A percentile compares a stretch with the other conserved stretches of the same genome.
phyloP scores from a whole-genome alignment of 495 filamentous ascomycete species.

The Annulohypoxylon stygium region DNA sequence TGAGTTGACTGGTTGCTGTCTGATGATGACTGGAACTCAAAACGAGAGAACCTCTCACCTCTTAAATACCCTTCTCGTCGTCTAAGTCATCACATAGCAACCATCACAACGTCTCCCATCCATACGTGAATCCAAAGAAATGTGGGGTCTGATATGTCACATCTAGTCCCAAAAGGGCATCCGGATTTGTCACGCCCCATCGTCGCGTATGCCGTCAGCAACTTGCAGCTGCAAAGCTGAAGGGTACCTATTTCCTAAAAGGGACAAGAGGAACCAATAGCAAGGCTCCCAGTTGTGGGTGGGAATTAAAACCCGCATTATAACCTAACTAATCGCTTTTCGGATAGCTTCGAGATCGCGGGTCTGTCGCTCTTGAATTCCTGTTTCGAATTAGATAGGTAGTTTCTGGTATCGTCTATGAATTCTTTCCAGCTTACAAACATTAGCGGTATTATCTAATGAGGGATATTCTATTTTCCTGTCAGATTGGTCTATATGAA shows the following conservation, averaged over 20 bases:
- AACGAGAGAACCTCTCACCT: background rate
- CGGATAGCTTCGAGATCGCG: background rate
- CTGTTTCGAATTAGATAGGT: background rate
- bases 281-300: background rate
- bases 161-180: background rate
- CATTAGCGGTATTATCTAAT: background rate
- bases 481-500: background rate
- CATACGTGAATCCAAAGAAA: background rate
- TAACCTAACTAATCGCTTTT: background rate
- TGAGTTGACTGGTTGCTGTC: background rate
- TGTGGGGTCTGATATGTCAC: background rate
- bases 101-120: background rate
- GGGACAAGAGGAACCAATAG: background rate
- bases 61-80: background rate
- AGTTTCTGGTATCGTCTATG: background rate
- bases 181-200: constrained; percentile 9
- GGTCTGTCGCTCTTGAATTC: background rate
- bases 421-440: background rate
- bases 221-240: background rate
- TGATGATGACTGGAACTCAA: background rate
- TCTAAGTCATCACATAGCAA: background rate
- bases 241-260: constrained; percentile 5
- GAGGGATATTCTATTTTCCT: background rate
- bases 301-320: background rate
- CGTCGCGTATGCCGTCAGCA: constrained; percentile 9